Percentiles rank a stretch among this genome's conserved stretches.
Conservation (phyloP, 805 yeast species). For the Debaryomyces tyrocola region DNA sequence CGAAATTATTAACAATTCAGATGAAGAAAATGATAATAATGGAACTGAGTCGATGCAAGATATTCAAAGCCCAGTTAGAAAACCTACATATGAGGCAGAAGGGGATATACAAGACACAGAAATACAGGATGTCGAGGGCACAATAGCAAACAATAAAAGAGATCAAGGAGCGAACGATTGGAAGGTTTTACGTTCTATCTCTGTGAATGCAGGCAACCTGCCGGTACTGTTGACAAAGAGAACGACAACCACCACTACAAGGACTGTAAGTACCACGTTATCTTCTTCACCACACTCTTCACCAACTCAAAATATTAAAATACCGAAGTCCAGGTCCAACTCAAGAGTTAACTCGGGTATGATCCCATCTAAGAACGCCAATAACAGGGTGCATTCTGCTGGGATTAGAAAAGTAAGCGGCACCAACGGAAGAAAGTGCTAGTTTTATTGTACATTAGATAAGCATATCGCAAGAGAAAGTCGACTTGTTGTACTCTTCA, state of each 20-base stretch:
- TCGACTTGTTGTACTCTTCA: no score
- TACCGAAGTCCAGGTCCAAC: conserved; percentile 24
- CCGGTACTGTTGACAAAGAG: conserved; percentile 42
- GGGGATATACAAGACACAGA: conserved; percentile 14
- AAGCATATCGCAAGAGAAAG: no score
- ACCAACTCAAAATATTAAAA: conserved; percentile 18
- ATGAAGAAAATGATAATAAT: conserved; percentile 32
- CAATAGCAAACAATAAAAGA: conserved; percentile 23
- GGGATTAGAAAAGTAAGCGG: conserved; percentile 34
- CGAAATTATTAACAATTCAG: conserved; percentile 44
- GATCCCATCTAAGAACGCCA: conserved; percentile 10
- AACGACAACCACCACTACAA: conserved; percentile 49
- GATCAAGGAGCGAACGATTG: conserved; percentile 26
- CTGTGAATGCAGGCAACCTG: conserved; percentile 28
- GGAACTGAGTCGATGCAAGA: conserved; percentile 20
- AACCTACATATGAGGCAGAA: conserved; percentile 13
- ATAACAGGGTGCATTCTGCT: conserved; percentile 16
- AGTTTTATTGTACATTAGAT: neutral
- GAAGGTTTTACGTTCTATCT: conserved; percentile 41
- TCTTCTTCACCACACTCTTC: conserved; percentile 35
- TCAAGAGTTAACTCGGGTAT: conserved; percentile 20
- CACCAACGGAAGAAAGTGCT: conserved; percentile 3
- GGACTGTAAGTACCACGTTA: conserved; percentile 46
- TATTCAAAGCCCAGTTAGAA: conserved; percentile 13
- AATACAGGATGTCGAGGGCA: conserved; percentile 9